Evolutionary conservation across 495 filamentous ascomycete genomes (phyloP), one percentile per base, ranked within the genome.

Genomic region (Penicillium coffeae): DNA sequence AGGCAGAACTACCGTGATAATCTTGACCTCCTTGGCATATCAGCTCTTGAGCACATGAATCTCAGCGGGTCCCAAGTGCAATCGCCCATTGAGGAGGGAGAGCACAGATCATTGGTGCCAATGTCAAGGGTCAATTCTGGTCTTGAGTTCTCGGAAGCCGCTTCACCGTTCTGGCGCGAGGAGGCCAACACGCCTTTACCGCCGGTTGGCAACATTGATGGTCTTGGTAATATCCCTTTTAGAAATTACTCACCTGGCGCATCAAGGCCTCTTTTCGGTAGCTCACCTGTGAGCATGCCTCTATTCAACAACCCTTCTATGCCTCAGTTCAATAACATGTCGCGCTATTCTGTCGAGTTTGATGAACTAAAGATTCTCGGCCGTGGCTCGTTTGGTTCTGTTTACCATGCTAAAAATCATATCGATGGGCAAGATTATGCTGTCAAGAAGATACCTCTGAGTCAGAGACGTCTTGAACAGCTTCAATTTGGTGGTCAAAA

Each of bases 361-460:
- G 57, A 51, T 2, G 69, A 76, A 36, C 45, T 74, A 13, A 67
- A 60, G 19, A 42, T 79, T 3, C 54, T 80, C 6, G 77, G 77
- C 3, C 75, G 67, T 37, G 77, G 77, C 3, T 76, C 74, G 1
- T 80, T 78, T 46, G 77, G 76, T 4, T 70, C 76, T 20, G 77
- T 80, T 7, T 78, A 74, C 43, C 71, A 77, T 35, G 77, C 73
- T 32, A 69, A 54, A 13, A 76, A 80, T 37, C 69, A 73, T 32
- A 69, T 80, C 5, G 77, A 80, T 43, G 72, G 70, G 2, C 74
- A 74, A 42, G 59, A 66, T 27, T 80, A 80, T 48, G 77, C 77
- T 0, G 62, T 80, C 40, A 80, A 80, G 51, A 80, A 77, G 47
- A 74, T 80, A 9, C 70, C 74, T 10, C 61, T 80, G 12, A 76